phyloP scores from a whole-genome alignment of 164 flowering plant genomes.

The Pachysandra terminalis region DNA sequence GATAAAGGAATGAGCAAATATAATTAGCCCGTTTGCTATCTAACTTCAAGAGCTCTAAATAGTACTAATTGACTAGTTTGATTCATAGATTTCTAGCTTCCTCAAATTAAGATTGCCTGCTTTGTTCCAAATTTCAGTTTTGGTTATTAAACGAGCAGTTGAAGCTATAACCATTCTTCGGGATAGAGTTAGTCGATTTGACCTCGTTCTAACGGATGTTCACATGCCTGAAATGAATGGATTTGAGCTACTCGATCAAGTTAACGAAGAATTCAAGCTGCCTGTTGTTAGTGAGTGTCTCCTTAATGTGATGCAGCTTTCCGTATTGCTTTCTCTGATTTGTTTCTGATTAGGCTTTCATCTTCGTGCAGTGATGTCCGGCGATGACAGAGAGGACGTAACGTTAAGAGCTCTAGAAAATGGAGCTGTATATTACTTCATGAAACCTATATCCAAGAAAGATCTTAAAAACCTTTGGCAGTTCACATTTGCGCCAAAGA shows the following conservation, averaged over 20 bases:
- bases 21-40: background rate
- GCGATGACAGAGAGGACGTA: conserved; percentile 8
- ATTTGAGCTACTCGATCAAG: conserved; percentile 16
- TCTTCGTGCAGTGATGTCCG: conserved; percentile 22
- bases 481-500: background rate
- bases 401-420: conserved; percentile 6
- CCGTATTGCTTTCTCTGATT: background rate
- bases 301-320: background rate
- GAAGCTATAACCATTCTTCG: conserved; percentile 13
- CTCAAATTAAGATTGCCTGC: background rate
- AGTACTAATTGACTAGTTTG: background rate
- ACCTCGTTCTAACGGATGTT: conserved; percentile 15
- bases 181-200: conserved; percentile 1
- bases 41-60: too few relatives aligned
- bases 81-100: background rate
- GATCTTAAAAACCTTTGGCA: conserved; percentile 21
- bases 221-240: conserved; percentile 21
- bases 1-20: background rate
- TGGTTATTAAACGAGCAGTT: conserved; percentile 4
- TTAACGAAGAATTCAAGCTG: conserved; percentile 7
- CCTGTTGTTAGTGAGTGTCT: conserved; percentile 20
- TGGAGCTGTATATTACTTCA: conserved; percentile 15
- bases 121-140: background rate
- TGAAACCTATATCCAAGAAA: conserved; percentile 13
- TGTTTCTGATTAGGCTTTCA: background rate